These are phyloP conservation scores for Cryptosporidium ryanae DNA, from an alignment of 169 alveolate genomes.

Conservation along the genomic window DNA sequence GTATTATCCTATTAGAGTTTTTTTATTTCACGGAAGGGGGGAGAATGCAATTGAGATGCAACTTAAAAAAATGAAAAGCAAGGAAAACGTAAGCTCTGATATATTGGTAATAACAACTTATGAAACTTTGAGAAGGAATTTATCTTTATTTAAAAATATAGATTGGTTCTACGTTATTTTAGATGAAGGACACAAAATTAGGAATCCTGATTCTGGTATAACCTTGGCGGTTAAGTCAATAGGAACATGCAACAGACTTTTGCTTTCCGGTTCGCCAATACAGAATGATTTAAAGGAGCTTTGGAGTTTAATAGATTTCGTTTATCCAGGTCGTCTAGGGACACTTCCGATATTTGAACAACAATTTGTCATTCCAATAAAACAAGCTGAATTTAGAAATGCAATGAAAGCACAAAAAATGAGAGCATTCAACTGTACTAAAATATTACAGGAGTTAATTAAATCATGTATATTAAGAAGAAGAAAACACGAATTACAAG, in stretches of 20 bases:
- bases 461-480: constrained; percentile 63
- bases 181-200: constrained; percentile 95
- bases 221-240: constrained; percentile 87
- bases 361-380: constrained; percentile 81
- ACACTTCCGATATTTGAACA: constrained; percentile 86
- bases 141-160: constrained; percentile 68
- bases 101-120: constrained; percentile 77
- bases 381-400: constrained; percentile 63
- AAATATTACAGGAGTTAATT: constrained; percentile 44
- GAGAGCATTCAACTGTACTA: constrained; percentile 65
- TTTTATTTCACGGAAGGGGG: constrained; percentile 34
- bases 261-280: constrained; percentile 93
- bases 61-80: constrained; percentile 25
- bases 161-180: constrained; percentile 88
- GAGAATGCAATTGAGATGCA: constrained; percentile 27
- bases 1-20: constrained; percentile 55
- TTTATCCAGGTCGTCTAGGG: constrained; percentile 93
- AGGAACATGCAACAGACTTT: constrained; percentile 86
- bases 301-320: constrained; percentile 94
- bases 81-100: constrained; percentile 2
- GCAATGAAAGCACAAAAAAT: constrained; percentile 36
- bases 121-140: constrained; percentile 80
- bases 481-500: constrained; percentile 60
- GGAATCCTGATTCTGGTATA: constrained; percentile 90
- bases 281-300: constrained; percentile 93